These are phyloP conservation scores for Hysterium pulicare DNA, from an alignment of 2,329 filamentous ascomycete species.

Conservation along the genomic window DNA sequence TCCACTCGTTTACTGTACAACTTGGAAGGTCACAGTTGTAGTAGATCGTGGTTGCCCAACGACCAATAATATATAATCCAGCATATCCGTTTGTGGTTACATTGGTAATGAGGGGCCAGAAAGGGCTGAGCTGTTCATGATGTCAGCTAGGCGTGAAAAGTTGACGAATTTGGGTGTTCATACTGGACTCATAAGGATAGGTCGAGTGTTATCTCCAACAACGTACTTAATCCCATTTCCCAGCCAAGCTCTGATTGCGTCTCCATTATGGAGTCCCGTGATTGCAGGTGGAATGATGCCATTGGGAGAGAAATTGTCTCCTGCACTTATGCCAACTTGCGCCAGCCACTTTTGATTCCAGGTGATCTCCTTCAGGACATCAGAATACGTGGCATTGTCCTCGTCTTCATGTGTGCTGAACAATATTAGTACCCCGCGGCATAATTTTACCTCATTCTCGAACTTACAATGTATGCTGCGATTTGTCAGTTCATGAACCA, in stretches of 20 bases:
- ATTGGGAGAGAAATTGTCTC: constrained; percentile 44
- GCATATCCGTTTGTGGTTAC: constrained; percentile 48
- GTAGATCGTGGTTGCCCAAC: constrained; percentile 58
- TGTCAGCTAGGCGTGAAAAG: neutral
- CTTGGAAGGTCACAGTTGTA: constrained; percentile 55
- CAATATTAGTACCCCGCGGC: too few species aligned
- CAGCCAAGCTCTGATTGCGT: constrained; percentile 53
- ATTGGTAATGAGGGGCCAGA: constrained; percentile 52
- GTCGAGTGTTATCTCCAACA: constrained; percentile 55
- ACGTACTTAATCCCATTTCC: constrained; percentile 53
- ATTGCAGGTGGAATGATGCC: constrained; percentile 58
- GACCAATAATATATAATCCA: constrained; percentile 52
- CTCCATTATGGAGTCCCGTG: constrained; percentile 57
- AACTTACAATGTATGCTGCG: constrained; percentile 57
- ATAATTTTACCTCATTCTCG: too few species aligned
- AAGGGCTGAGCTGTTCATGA: constrained; percentile 36
- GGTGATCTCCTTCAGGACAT: constrained; percentile 51
- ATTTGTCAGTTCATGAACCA: too few species aligned
- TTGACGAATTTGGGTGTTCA: too few species aligned
- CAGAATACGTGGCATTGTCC: constrained; percentile 55
- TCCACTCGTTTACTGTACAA: constrained; percentile 56
- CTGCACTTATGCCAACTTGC: constrained; percentile 41
- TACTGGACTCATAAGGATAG: constrained; percentile 45
- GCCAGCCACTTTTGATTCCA: constrained; percentile 56
- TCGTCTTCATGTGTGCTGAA: constrained; percentile 51